Conservation (phyloP, 495 filamentous ascomycete genomes). For the Hypoxylon perforatum region DNA sequence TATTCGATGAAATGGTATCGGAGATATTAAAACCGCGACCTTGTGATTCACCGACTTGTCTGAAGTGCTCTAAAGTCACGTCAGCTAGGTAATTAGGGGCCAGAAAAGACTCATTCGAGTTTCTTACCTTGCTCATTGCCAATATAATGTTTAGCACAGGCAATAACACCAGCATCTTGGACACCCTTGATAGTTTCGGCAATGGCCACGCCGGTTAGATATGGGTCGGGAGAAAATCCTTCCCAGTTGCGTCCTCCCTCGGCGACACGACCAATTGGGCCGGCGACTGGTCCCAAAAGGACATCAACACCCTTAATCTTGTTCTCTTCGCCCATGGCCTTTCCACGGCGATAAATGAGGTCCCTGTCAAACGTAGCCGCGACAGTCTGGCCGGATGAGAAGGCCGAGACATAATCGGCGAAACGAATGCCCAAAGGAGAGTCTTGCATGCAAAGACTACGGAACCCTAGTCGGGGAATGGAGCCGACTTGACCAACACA, state of each 20-base stretch:
- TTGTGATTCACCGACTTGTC: conserved; percentile 72
- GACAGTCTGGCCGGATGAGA: conserved; percentile 82
- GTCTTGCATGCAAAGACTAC: conserved; percentile 88
- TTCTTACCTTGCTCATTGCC: conserved; percentile 69
- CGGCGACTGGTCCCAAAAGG: conserved; percentile 88
- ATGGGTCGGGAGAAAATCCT: conserved; percentile 79
- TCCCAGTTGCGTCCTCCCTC: conserved; percentile 94
- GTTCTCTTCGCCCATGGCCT: conserved; percentile 84
- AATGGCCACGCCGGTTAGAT: conserved; percentile 78
- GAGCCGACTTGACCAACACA: conserved; percentile 84
- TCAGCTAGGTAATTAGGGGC: conserved; percentile 16
- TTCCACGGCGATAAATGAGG: conserved; percentile 79
- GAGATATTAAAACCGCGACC: conserved; percentile 72
- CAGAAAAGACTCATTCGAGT: neutral
- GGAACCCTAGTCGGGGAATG: conserved; percentile 81
- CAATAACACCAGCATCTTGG: conserved; percentile 83
- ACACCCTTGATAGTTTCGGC: conserved; percentile 81
- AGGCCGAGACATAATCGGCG: conserved; percentile 81
- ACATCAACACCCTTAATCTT: conserved; percentile 86
- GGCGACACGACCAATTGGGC: conserved; percentile 79
- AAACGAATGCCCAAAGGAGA: conserved; percentile 85
- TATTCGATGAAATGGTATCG: conserved; percentile 78
- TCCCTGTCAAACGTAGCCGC: conserved; percentile 79
- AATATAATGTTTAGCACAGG: conserved; percentile 85
- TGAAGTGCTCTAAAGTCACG: conserved; percentile 74